A percentile compares a stretch with the other conserved stretches of the same genome.
These are phyloP conservation scores for Sambucus nigra DNA, from an alignment of 129 eudicot genomes.

Conservation along the genomic window DNA sequence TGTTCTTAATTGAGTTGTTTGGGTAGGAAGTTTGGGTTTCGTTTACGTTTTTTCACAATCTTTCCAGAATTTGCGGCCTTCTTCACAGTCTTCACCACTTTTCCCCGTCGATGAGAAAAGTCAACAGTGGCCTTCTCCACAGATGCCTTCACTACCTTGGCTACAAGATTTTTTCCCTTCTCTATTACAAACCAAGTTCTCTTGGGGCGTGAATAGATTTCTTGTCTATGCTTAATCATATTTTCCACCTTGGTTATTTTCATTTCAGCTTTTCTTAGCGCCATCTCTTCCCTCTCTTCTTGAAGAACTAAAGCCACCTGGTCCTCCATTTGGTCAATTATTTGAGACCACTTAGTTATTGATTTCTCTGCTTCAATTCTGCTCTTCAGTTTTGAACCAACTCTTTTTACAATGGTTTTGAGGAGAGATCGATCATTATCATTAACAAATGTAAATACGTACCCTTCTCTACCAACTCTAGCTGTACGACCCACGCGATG, in stretches of 20 bases:
- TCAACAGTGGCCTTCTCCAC: constrained; percentile 64
- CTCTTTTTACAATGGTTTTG: constrained; percentile 82
- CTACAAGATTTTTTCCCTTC: constrained; percentile 65
- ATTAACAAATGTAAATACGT: constrained; percentile 89
- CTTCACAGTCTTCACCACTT: constrained; percentile 70
- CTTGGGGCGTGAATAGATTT: constrained; percentile 83
- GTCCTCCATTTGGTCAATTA: constrained; percentile 86
- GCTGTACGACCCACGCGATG: constrained; percentile 99
- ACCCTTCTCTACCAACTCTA: constrained; percentile 92
- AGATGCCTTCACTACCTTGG: constrained; percentile 54
- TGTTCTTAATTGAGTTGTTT: constrained; percentile 50
- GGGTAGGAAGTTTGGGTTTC: constrained; percentile 33
- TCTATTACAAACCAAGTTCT: constrained; percentile 89
- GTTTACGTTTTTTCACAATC: constrained; percentile 26
- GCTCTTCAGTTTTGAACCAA: constrained; percentile 72
- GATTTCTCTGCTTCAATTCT: constrained; percentile 81
- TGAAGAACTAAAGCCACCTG: constrained; percentile 65
- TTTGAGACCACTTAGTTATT: constrained; percentile 60
- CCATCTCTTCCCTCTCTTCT: constrained; percentile 99
- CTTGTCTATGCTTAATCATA: constrained; percentile 79
- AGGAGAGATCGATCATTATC: constrained; percentile 85
- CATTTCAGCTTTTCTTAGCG: constrained; percentile 92
- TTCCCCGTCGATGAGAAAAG: constrained; percentile 76
- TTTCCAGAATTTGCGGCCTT: constrained; percentile 73
- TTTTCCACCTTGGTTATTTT: constrained; percentile 90